Evolutionary conservation across 83 land plant genomes (phyloP).

Genomic region (Picea abies): DNA sequence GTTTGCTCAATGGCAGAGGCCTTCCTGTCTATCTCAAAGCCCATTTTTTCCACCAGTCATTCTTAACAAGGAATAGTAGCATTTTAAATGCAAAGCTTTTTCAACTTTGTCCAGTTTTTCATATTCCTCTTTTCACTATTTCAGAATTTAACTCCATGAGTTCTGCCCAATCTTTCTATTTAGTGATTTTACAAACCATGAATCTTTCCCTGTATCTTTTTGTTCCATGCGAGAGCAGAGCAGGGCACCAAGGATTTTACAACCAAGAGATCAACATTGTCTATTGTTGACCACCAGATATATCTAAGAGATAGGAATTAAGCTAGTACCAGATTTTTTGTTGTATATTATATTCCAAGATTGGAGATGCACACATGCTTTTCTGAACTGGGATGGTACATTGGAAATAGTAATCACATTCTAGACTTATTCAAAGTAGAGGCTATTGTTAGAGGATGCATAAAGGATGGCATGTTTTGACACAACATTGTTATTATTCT

Average conservation of each 20-base stretch:
- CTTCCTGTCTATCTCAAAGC: neutral
- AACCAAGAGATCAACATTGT: neutral
- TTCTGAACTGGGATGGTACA: neutral
- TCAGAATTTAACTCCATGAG: neutral
- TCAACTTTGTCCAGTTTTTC: neutral
- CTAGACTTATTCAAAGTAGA: neutral
- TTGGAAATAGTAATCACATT: neutral
- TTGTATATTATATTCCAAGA: too few relatives aligned
- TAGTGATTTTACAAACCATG: neutral
- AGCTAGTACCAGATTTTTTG: neutral
- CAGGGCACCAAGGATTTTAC: neutral
- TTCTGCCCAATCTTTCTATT: neutral
- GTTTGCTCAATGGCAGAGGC: neutral
- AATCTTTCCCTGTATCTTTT: neutral
- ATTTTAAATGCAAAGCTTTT: neutral
- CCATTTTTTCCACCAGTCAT: neutral
- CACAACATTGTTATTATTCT: neutral
- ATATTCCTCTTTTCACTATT: neutral
- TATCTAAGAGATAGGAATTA: neutral
- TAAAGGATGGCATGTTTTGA: neutral
- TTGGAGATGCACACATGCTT: neutral
- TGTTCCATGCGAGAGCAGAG: neutral
- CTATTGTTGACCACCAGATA: neutral
- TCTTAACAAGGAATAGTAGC: neutral
- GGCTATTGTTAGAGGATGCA: neutral